These are phyloP conservation scores for Entomortierella chlamydospora DNA, from an alignment of 192 early-diverging fungal species.

Conservation along the genomic window DNA sequence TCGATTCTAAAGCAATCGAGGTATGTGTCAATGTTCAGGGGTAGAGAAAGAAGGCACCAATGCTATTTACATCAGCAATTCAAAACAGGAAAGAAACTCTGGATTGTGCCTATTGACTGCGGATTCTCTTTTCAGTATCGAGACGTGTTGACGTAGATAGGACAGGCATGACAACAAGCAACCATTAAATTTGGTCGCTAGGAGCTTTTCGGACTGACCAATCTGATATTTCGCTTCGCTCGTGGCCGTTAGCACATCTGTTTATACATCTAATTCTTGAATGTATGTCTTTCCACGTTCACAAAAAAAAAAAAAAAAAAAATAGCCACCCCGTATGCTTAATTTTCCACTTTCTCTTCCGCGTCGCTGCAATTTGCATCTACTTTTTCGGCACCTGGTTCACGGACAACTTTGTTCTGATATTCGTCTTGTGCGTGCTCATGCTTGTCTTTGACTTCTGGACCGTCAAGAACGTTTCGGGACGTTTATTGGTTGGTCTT, in stretches of 20 bases:
- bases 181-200: too few species aligned
- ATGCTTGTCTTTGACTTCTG: constrained; percentile 98
- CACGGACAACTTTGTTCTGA: constrained; percentile 86
- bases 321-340: constrained; percentile 90
- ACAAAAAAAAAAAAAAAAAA: neutral
- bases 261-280: too few species aligned
- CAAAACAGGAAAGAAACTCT: neutral
- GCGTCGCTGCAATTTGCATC: constrained; percentile 80
- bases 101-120: neutral
- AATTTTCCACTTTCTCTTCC: constrained; percentile 91
- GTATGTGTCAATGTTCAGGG: constrained; percentile 16
- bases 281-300: neutral
- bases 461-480: constrained; percentile 99
- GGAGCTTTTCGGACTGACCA: too few species aligned
- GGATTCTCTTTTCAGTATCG: neutral
- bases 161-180: too few species aligned
- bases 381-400: constrained; percentile 91
- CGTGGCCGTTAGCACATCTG: too few species aligned
- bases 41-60: neutral
- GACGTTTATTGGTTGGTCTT: constrained; percentile 94
- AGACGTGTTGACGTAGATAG: too few species aligned
- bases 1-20: constrained; percentile 53
- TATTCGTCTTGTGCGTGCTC: constrained; percentile 93
- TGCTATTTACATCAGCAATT: neutral
- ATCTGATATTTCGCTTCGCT: too few species aligned